Evolutionary conservation across 2,329 filamentous ascomycete genomes (phyloP).

Genomic region (Coniochaeta prunicola): DNA sequence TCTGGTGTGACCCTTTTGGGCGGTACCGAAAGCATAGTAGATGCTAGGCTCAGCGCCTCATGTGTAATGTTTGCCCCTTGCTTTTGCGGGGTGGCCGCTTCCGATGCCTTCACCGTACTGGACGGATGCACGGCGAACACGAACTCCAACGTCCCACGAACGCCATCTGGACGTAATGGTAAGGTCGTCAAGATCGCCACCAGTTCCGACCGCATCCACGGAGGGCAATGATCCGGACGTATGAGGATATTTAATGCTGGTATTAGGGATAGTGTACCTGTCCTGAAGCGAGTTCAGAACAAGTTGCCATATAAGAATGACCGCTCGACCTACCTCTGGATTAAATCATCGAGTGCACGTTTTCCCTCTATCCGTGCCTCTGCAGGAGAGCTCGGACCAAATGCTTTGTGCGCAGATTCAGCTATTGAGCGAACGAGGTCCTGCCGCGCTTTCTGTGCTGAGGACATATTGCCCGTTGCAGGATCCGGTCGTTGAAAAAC

Average conservation of each 20-base stretch:
- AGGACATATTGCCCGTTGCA: neutral
- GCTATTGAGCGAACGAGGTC: constrained; percentile 25
- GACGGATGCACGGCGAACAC: constrained; percentile 61
- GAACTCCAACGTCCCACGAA: constrained; percentile 63
- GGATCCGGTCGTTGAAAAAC: neutral
- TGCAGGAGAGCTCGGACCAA: constrained; percentile 31
- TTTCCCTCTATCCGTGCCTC: constrained; percentile 23
- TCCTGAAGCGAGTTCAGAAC: constrained; percentile 25
- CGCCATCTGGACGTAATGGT: constrained; percentile 55
- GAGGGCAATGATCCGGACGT: constrained; percentile 50
- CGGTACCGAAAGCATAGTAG: constrained; percentile 52
- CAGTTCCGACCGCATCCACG: constrained; percentile 52
- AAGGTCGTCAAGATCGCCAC: constrained; percentile 51
- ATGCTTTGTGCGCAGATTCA: constrained; percentile 39
- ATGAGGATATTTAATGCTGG: constrained; percentile 56
- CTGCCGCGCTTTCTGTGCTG: constrained; percentile 16
- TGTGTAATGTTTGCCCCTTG: constrained; percentile 58
- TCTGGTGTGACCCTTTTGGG: constrained; percentile 46
- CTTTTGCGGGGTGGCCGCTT: constrained; percentile 39
- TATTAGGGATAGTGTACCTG: constrained; percentile 44
- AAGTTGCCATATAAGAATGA: constrained; percentile 8
- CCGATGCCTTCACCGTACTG: constrained; percentile 30
- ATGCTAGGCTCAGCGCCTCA: constrained; percentile 58
- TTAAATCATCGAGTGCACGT: constrained; percentile 36
- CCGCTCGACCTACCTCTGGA: constrained; percentile 36